Evolutionary conservation across 73 alveolate genomes (phyloP).

Genomic region (Paraurostyla sp.): DNA sequence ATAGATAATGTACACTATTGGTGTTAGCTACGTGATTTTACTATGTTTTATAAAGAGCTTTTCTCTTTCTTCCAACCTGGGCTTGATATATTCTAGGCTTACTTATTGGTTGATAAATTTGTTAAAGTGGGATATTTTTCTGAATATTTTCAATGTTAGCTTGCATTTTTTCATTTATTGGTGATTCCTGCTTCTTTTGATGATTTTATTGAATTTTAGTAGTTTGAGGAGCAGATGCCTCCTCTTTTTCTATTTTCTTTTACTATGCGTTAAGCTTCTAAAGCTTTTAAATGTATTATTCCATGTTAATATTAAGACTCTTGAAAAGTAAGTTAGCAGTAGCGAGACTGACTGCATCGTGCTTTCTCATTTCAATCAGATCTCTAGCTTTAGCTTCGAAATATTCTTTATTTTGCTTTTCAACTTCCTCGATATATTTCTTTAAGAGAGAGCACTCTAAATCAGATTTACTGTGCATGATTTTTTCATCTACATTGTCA

Average conservation of each 20-base stretch:
- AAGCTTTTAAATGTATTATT: constrained; percentile 25
- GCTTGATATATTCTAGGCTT: neutral
- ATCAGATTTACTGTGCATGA: neutral
- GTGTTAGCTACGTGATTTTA: no score
- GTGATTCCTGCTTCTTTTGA: neutral
- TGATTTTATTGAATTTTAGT: neutral
- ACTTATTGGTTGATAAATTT: neutral
- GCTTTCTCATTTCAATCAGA: constrained; percentile 38
- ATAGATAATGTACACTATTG: no score
- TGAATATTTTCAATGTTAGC: neutral
- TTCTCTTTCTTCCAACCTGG: constrained; percentile 33
- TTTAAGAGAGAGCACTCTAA: neutral
- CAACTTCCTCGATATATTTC: constrained; percentile 50
- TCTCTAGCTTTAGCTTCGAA: constrained; percentile 65
- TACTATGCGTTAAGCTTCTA: constrained; percentile 8
- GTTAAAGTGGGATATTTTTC: neutral
- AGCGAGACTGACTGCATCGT: constrained; percentile 47
- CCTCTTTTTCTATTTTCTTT: neutral
- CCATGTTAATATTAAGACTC: constrained; percentile 55
- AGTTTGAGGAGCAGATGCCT: neutral
- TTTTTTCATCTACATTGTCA: neutral
- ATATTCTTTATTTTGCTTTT: constrained; percentile 49
- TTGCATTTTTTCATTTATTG: neutral
- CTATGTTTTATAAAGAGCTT: neutral
- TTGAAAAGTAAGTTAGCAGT: constrained; percentile 55